Base-by-base conservation (phyloP, 176 grass and related monocot species). In the Tuctoria greenei region DNA sequence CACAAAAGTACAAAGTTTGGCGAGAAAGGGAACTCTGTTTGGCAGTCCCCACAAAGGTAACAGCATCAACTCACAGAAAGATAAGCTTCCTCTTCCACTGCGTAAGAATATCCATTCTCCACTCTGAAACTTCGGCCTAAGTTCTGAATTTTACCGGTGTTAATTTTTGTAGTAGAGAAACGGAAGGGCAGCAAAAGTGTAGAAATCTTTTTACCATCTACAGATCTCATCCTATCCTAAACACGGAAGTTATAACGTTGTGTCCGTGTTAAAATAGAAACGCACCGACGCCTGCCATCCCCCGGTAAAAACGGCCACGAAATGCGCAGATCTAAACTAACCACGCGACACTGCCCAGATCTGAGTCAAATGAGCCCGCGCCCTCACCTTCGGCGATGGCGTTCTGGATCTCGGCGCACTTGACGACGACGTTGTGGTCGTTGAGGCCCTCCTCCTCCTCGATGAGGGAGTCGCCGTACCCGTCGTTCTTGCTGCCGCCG, bases 371-470 rank as follows among this genome's bases (percentile, higher is more conserved):
- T 50, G n/a, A 8, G 1, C 44, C 26, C 58, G 5, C 14, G n/a
- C 10, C 23, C 67, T 93, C 31, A 96, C 93, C 93, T 92, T 96
- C 93, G 4, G 90, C 78, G 63, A 93, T 96, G 55, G 93, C 93
- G 49, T 5, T 74, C 81, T 96, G 93, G 90, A 96, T 93, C 79
- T 96, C 93, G 35, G 82, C 84, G 72, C 93, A 96, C 87, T 93
- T 96, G 62, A 83, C 84, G 40, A 96, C 93, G 71, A 93, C 87
- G 85, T 96, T 92, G 80, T 90, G 93, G 73, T 96, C 90, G 80
- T 93, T 96, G 74, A 96, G 86, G 12, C 93, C 93, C 75, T 96
- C 93, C 84, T 96, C 93, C 84, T 93, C 93, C 81, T 96, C 93
- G 61, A 96, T 96, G 82, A 96, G 82, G 82, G 31, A 88, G 74